phyloP scores from a whole-genome alignment of 306 rosid species.

The Mucuna pruriens region DNA sequence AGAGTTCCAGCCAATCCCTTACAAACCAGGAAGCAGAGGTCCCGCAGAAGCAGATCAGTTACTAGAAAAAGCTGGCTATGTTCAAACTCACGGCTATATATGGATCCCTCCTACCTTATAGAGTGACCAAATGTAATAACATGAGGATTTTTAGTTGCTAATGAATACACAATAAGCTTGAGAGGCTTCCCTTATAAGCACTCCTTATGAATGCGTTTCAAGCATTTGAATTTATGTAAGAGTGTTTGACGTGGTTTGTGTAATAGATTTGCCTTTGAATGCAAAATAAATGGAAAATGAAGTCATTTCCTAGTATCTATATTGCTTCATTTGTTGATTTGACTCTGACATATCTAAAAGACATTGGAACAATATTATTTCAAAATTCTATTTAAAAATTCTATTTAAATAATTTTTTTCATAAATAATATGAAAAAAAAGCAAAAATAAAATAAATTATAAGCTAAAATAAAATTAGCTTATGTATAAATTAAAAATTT shows the following conservation, averaged over 20 bases:
- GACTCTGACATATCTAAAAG: not conserved
- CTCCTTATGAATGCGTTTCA: slow-evolving; percentile 9
- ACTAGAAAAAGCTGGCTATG: slow-evolving; percentile 70
- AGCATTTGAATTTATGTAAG: not conserved
- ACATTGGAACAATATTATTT: not conserved
- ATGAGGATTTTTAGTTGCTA: not conserved
- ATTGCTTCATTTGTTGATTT: not conserved
- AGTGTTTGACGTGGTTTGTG: slow-evolving; percentile 14
- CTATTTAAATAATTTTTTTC: too few species aligned
- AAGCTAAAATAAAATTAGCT: too few species aligned
- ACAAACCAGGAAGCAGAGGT: slow-evolving; percentile 81
- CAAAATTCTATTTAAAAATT: too few species aligned
- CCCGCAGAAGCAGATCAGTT: slow-evolving; percentile 76
- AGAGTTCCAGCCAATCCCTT: slow-evolving; percentile 62
- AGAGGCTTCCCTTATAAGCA: slow-evolving; percentile 25
- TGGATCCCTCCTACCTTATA: slow-evolving; percentile 92
- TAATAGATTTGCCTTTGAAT: not conserved
- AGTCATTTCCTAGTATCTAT: not conserved
- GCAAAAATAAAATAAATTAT: too few species aligned
- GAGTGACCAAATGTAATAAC: not conserved
- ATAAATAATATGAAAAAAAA: too few species aligned
- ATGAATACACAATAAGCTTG: slow-evolving; percentile 18
- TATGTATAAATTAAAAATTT: too few species aligned
- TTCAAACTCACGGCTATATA: slow-evolving; percentile 78
- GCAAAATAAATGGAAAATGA: slow-evolving; percentile 21